phyloP scores from a whole-genome alignment of 176 grass and related monocot genomes.

The Lolium perenne region DNA sequence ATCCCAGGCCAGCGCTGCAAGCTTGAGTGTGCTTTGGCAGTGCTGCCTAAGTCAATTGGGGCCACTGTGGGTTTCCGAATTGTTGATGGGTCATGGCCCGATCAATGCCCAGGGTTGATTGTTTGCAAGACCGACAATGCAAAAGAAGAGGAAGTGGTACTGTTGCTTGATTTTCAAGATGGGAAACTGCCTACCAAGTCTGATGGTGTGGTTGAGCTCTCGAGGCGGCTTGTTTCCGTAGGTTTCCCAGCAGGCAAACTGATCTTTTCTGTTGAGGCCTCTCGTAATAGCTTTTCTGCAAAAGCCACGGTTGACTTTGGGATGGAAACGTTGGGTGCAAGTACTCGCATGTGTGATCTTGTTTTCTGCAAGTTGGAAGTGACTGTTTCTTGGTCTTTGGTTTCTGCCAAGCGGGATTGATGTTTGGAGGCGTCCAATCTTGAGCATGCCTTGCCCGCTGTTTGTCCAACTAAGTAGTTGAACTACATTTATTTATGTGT shows the following conservation, averaged over 20 bases:
- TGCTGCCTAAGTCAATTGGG: not conserved
- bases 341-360: not conserved
- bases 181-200: not conserved
- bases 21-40: not conserved
- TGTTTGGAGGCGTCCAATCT: not conserved
- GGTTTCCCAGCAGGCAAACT: not conserved
- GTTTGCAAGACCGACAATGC: not conserved
- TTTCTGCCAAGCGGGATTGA: not conserved
- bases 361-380: not conserved
- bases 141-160: not conserved
- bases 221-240: not conserved
- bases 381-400: not conserved
- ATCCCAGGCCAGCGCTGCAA: not conserved
- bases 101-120: not conserved
- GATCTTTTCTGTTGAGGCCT: not conserved
- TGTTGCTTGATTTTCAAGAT: conserved; percentile 5
- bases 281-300: not conserved
- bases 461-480: too few species aligned
- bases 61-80: not conserved
- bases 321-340: not conserved
- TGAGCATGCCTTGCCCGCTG: too few species aligned
- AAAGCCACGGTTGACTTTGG: not conserved
- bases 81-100: not conserved
- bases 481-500: too few species aligned
- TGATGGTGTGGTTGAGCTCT: not conserved